Conservation (phyloP, 306 rosid genomes). For the Prunus campanulata region DNA sequence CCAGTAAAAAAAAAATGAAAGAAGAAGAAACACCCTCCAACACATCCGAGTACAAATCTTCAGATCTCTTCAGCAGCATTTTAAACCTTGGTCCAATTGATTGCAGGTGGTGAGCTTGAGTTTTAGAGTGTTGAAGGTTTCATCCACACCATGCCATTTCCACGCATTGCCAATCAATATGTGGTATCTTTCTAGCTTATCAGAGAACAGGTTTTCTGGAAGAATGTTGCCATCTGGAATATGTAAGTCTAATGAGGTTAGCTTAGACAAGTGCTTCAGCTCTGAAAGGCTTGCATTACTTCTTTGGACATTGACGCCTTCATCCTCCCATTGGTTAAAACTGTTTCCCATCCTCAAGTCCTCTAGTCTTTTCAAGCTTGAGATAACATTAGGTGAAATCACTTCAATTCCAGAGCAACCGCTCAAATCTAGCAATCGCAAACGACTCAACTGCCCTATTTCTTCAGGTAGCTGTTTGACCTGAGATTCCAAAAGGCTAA, state of each 20-base stretch:
- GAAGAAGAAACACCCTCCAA: slow-evolving; percentile 19
- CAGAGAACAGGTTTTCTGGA: background rate
- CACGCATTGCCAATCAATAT: background rate
- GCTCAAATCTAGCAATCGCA: too few relatives aligned
- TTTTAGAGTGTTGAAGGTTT: background rate
- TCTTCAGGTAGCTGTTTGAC: background rate
- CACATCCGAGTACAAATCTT: slow-evolving; percentile 18
- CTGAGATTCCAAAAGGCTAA: background rate
- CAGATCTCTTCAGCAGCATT: slow-evolving; percentile 2
- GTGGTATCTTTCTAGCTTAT: background rate
- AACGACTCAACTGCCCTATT: too few relatives aligned
- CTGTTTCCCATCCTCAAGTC: slow-evolving; percentile 5
- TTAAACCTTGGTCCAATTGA: background rate
- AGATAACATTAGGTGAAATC: slow-evolving; percentile 8
- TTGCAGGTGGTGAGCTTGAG: background rate
- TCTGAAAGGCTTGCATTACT: slow-evolving; percentile 6
- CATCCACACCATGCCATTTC: background rate
- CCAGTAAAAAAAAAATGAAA: too few relatives aligned
- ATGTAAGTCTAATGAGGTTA: background rate
- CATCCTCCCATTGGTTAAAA: background rate
- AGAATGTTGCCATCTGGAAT: slow-evolving; percentile 1
- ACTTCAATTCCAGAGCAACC: background rate
- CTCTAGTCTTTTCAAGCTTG: slow-evolving; percentile 1
- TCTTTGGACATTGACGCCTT: background rate
- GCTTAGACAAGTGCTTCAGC: background rate